These are phyloP conservation scores for Curvularia lunata DNA, from an alignment of 2,329 filamentous ascomycete genomes.

Conservation along the genomic window DNA sequence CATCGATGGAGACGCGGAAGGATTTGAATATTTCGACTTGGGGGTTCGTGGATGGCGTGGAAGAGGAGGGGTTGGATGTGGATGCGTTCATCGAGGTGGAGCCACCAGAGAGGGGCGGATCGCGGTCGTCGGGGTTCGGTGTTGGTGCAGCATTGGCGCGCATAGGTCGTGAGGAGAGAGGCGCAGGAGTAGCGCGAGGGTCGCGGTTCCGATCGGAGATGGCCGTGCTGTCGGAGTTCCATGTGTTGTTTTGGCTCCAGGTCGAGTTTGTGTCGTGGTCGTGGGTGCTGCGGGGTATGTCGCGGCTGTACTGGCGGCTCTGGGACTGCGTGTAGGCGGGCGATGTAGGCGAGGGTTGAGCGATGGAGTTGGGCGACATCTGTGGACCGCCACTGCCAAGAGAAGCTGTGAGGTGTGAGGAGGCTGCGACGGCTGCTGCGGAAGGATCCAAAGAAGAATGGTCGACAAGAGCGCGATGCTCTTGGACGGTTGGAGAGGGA, in stretches of 20 bases:
- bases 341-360: constrained; percentile 57
- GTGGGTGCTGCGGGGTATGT: constrained; percentile 39
- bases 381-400: constrained; percentile 50
- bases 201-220: constrained; percentile 41
- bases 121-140: constrained; percentile 43
- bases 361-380: constrained; percentile 51
- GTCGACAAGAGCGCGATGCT: constrained; percentile 51
- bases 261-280: constrained; percentile 42
- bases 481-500: constrained; percentile 58
- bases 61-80: constrained; percentile 28
- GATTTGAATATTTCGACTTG: constrained; percentile 97
- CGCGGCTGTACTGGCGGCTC: constrained; percentile 41
- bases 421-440: constrained; percentile 58
- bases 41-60: constrained; percentile 50
- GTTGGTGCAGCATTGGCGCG: constrained; percentile 39
- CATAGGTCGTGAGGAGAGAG: constrained; percentile 38
- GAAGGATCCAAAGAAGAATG: constrained; percentile 56
- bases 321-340: constrained; percentile 54
- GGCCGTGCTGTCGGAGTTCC: constrained; percentile 39
- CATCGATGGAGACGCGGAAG: constrained; percentile 96
- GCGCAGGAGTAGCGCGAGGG: constrained; percentile 41
- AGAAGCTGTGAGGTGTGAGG: constrained; percentile 58
- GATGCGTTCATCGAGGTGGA: constrained; percentile 34
- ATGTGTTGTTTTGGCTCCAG: constrained; percentile 40
- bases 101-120: constrained; percentile 47